phyloP scores from a whole-genome alignment of 768 basidiomycete genomes.

The Sporobolomyces phaffii region DNA sequence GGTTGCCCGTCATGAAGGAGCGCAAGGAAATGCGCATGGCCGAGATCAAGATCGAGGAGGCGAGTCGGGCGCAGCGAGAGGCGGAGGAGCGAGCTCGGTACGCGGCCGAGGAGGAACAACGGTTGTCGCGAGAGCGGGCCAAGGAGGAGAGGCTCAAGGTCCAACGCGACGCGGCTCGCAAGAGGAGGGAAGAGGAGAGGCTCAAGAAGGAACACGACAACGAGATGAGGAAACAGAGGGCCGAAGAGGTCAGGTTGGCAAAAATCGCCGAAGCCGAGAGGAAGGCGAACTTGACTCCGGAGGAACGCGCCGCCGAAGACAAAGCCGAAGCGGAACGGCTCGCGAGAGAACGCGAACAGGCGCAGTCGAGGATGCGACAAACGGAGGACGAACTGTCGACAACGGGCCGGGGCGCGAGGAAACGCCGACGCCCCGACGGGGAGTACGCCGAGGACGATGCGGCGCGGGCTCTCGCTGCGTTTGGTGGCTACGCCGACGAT shows the following conservation, averaged over 20 bases:
- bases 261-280: conserved; percentile 31
- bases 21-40: conserved; percentile 16
- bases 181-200: conserved; percentile 35
- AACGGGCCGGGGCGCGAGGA: conserved; percentile 30
- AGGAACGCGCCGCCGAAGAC: conserved; percentile 36
- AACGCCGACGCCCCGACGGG: conserved; percentile 18
- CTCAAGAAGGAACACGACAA: conserved; percentile 32
- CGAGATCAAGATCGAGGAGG: conserved; percentile 13
- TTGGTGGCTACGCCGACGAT: conserved; percentile 27
- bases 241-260: conserved; percentile 31
- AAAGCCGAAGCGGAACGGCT: conserved; percentile 7
- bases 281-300: conserved; percentile 24
- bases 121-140: conserved; percentile 11
- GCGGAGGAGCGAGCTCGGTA: neutral
- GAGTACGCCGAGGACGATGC: conserved; percentile 8
- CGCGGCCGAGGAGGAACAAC: conserved; percentile 14
- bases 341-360: conserved; percentile 12
- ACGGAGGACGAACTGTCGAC: conserved; percentile 22
- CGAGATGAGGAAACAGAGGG: conserved; percentile 17
- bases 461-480: conserved; percentile 4
- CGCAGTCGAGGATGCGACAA: neutral
- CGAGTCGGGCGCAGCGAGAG: neutral
- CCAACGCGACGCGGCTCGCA: conserved; percentile 34
- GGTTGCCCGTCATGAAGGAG: conserved; percentile 29
- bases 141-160: conserved; percentile 36